Base-by-base conservation (phyloP, 2,329 filamentous ascomycete genomes). In the Aspergillus sp. region DNA sequence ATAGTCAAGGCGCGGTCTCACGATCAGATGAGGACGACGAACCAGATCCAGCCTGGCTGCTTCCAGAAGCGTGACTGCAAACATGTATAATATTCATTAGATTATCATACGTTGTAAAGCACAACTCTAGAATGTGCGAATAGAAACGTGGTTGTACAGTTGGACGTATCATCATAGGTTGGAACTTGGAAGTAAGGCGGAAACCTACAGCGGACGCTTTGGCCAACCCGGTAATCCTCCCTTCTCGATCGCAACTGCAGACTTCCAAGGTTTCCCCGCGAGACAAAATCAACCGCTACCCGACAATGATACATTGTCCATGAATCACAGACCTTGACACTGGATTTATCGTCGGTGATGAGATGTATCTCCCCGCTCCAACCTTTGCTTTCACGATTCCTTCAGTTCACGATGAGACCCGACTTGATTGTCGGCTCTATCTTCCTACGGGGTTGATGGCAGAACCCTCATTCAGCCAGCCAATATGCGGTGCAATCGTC, bases 371-470 rank as follows among this genome's bases (percentile, higher is more conserved):
- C 42, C 61, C 66, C 4, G 51, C 61, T 13, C 67, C 72, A 7
- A 70, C 66, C 20, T 75, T 73, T 58, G 82, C 81, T 63, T 89
- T 96, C 67, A 87, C 85, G 19, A 84, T 97, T 51, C 92, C 92
- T 30, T 96, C 91, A 52, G 73, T 96, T 47, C 82, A 95, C 71
- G 92, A 96, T 71, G 82, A 86, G 53, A 82, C 80, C 10, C 75
- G 79, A 10, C 83, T 99, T 51, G 83, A 92, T 61, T 95, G 91
- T 67, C 88, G 93, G 52, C 74, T 97, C 54, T 95, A 94, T 70
- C 86, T 94, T 61, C 87, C 88, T 61, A 73, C 35, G 10, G 51
- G 57, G 54, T 40, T 55, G 38, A 30, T 60, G 64, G 50, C 41
- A 54, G 54, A 65, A 52, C 43, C 51, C 53, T 32, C 50, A 48